Percentiles rank a stretch among this genome's conserved stretches.
These are phyloP conservation scores for Termitomyces eurrhizus DNA, from an alignment of 768 basidiomycete genomes.

Conservation along the genomic window DNA sequence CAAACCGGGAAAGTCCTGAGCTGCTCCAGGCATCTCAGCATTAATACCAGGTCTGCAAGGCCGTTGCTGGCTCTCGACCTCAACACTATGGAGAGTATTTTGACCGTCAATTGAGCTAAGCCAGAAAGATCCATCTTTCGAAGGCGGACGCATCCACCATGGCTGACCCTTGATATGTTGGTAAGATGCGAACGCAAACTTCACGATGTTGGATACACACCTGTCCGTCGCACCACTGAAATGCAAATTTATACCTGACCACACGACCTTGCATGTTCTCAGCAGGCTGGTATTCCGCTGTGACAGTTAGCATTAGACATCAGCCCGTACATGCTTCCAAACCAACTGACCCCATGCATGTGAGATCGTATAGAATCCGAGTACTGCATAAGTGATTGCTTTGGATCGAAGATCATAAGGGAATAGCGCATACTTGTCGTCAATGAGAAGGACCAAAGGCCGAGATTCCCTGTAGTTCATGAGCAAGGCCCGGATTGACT, in stretches of 20 bases:
- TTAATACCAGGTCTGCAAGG: not conserved
- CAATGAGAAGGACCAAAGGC: conserved; percentile 68
- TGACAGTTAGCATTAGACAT: not conserved
- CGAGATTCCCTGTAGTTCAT: conserved; percentile 48
- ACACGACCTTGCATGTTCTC: conserved; percentile 46
- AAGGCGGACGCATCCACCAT: conserved; percentile 34
- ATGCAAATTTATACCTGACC: conserved; percentile 79
- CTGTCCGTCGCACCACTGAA: conserved; percentile 80
- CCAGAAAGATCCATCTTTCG: not conserved
- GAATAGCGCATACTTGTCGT: conserved; percentile 70
- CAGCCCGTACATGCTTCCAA: not conserved
- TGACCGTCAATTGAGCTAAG: not conserved
- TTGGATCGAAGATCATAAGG: conserved; percentile 58
- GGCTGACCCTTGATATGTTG: conserved; percentile 33
- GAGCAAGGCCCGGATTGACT: conserved; percentile 67
- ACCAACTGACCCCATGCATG: conserved; percentile 60
- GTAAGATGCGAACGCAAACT: not conserved
- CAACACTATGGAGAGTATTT: not conserved
- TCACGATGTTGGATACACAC: conserved; percentile 22
- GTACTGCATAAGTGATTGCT: conserved; percentile 44
- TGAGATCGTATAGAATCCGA: conserved; percentile 72
- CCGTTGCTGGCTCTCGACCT: not conserved
- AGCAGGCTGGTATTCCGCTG: conserved; percentile 63
- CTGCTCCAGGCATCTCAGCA: not conserved
- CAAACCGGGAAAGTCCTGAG: not conserved